Base-by-base conservation (phyloP, 148 eudicot genomes). In the Cornus florida region DNA sequence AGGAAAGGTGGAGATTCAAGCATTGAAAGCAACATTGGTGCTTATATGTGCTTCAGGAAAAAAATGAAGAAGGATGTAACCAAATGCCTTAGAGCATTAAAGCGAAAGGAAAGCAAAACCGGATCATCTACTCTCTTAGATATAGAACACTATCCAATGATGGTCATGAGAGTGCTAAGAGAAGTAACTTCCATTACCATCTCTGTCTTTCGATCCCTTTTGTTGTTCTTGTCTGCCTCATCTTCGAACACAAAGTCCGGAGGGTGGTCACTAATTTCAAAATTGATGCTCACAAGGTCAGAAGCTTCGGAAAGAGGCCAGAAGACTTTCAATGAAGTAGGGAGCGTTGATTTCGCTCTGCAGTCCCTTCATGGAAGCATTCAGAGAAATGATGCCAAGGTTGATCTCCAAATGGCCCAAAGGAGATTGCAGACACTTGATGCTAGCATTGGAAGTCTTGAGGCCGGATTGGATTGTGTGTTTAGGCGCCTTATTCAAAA, bases 251-350 rank as follows among this genome's bases (percentile, higher is more conserved):
- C 75, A 0, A 88, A 81, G 87, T 31, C 83, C 2, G 69, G 77
- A 35, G 78, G 79, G 17, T 88, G 87, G 89, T 71, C 85, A 75
- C 59, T 84, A 79, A 75, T 88, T 19, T 86, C 88, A 17, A 81
- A 69, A 57, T 24, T 87, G 83, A 67, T 78, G 75, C 57, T 79
- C 6, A 19, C 64, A 38, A 77, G 53, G 17, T 69, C 78, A 43
- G 64, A 4, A 59, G 39, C 77, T 22, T 60, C 20, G 10, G 68
- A 70, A 43, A 71, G 20, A 71, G 76, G 46, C 39, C 43, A 38
- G 11, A 71, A 78, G 67, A 46, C 71, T 33, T 31, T 72, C 7
- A 81, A 75, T 67, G 90, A 88, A 50, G 74, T 77, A 33, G 77
- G 68, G 10, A 57, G 75, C 6, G 77, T 81, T 10, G 88, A 88